Evolutionary conservation across 768 basidiomycete species (phyloP).

Genomic region (Pleurotus pulmonarius): DNA sequence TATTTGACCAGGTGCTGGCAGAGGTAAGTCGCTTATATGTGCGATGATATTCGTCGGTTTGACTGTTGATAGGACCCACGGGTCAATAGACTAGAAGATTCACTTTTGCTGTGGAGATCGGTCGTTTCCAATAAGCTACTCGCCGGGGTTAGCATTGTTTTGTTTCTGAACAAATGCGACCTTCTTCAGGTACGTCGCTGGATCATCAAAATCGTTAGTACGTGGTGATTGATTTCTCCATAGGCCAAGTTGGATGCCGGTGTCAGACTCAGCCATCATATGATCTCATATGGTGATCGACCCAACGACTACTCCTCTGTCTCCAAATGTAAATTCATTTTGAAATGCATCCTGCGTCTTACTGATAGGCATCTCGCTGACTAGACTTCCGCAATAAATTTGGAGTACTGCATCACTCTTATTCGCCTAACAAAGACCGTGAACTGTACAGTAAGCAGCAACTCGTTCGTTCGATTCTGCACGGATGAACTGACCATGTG

Average conservation of each 20-base stretch:
- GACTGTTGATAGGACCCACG: slow-evolving; percentile 51
- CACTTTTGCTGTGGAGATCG: slow-evolving; percentile 67
- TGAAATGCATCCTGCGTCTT: too few species aligned
- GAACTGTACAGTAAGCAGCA: slow-evolving; percentile 62
- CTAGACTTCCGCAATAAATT: slow-evolving; percentile 77
- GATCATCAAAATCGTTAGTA: background rate
- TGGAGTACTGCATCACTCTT: slow-evolving; percentile 60
- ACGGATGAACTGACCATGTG: too few species aligned
- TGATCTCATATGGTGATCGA: slow-evolving; percentile 68
- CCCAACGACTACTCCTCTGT: slow-evolving; percentile 79
- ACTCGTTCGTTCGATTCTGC: too few species aligned
- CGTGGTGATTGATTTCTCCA: background rate
- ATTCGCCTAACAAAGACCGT: slow-evolving; percentile 66
- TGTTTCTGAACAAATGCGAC: slow-evolving; percentile 83
- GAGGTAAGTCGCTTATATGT: slow-evolving; percentile 46
- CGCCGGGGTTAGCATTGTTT: slow-evolving; percentile 68
- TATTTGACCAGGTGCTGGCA: slow-evolving; percentile 78
- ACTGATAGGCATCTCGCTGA: slow-evolving; percentile 5
- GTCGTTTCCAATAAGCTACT: slow-evolving; percentile 74
- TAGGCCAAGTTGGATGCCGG: slow-evolving; percentile 77
- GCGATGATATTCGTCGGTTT: slow-evolving; percentile 2
- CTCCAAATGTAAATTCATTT: slow-evolving; percentile 51
- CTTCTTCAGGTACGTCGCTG: slow-evolving; percentile 53
- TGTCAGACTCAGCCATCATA: slow-evolving; percentile 64
- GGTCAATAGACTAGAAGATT: slow-evolving; percentile 80